Percentiles rank a stretch among this genome's conserved stretches.
phyloP scores from a whole-genome alignment of 1,284 basidiomycete genomes.

The Ustilago vetiveriae region DNA sequence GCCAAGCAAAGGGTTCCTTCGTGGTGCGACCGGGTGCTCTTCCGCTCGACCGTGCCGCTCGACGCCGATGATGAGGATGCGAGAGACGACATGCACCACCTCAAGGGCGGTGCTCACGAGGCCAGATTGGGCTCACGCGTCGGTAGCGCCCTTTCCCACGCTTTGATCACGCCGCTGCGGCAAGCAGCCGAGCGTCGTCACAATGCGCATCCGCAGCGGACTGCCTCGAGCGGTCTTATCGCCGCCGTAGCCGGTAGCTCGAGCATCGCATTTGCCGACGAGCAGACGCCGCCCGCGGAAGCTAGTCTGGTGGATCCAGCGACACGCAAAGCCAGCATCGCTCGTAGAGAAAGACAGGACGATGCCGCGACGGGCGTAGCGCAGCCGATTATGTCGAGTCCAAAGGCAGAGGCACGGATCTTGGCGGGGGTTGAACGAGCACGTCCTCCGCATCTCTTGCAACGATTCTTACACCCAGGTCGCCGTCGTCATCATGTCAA shows the following conservation, averaged over 20 bases:
- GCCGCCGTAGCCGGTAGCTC: slow-evolving; percentile 27
- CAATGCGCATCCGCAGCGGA: slow-evolving; percentile 19
- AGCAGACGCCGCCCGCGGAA: slow-evolving; percentile 12
- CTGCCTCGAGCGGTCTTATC: slow-evolving; percentile 23
- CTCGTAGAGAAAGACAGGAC: slow-evolving; percentile 3
- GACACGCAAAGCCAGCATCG: slow-evolving; percentile 8
- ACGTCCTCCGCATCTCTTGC: slow-evolving; percentile 31
- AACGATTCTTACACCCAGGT: slow-evolving; percentile 33
- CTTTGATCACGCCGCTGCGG: slow-evolving; percentile 27
- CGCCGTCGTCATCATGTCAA: slow-evolving; percentile 16
- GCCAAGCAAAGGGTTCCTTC: slow-evolving; percentile 71
- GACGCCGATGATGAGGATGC: slow-evolving; percentile 21
- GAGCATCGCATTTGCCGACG: slow-evolving; percentile 21
- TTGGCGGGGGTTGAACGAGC: slow-evolving; percentile 14
- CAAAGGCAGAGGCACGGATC: slow-evolving; percentile 13
- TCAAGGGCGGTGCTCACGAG: slow-evolving; percentile 2
- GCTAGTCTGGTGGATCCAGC: slow-evolving; percentile 1
- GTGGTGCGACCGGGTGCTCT: slow-evolving; percentile 68
- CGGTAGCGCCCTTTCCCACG: slow-evolving; percentile 39
- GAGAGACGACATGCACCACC: not conserved
- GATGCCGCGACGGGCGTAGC: not conserved
- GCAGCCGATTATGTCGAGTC: not conserved
- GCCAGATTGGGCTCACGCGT: slow-evolving; percentile 28
- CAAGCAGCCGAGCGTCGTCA: slow-evolving; percentile 44
- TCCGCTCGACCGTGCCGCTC: slow-evolving; percentile 54